Evolutionary conservation across 805 yeast genomes (phyloP), one percentile per base, ranked within the genome.

Genomic region (Suhomyces sp.): DNA sequence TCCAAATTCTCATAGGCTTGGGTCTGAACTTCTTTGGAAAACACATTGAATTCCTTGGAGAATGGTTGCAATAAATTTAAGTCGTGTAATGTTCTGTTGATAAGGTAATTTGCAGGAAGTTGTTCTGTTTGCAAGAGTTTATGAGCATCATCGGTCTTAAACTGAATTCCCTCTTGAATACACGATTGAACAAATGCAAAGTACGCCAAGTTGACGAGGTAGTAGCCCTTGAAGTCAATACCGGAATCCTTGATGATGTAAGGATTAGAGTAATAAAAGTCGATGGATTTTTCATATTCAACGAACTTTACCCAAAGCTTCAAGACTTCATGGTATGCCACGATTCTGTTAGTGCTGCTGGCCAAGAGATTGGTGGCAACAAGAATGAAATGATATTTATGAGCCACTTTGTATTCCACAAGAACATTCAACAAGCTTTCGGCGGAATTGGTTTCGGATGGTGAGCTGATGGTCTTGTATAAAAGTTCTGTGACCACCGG

Each of bases 181-280:
- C 65, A 58, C 10, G 56, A 51, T 37, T 57, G 56, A 21, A 56
- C 59, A 36, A 56, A 65, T 10, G 68, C 57, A 38, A 57, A 68
- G 47, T 54, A 63, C 4, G 54, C 62, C 40, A 66, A 37, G 44
- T 57, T 56, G 20, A 41, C 31, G 17, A 51, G 31, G 25, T 48
- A 41, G 39, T 37, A 39, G 15, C 38, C 40, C 28, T 35, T 40
- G 46, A 30, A 47, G 18, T 39, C 43, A n/a, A 43, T 31, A 4
- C 35, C 42, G 11, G 34, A 19, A 10, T 33, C 38, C 20, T 25
- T 30, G 19, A 38, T 27, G 19, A 38, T 29, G 29, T 31, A 32
- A 7, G 42, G 38, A 21, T 22, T 20, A 9, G 38, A 32, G 23
- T 23, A 28, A 16, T 13, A 24, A 14, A 25, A 31, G 5, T 33